A percentile compares a stretch with the other conserved stretches of the same genome.
Conservation (phyloP, 805 yeast species). For the Naumovozyma dairenensis region DNA sequence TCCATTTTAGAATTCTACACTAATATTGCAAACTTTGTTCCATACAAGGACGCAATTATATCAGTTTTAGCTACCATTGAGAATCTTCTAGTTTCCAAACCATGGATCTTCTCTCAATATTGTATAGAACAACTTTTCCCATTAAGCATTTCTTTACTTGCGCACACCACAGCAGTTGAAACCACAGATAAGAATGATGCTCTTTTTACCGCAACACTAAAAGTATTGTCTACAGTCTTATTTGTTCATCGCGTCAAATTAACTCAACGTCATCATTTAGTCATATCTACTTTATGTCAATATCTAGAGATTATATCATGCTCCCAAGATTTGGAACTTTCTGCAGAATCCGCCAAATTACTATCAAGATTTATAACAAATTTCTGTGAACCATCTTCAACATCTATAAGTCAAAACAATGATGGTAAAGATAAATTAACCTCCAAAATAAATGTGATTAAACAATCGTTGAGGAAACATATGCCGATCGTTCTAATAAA, state of each 20-base stretch:
- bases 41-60: slow-evolving; percentile 4
- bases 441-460: slow-evolving; percentile 46
- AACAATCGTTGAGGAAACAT: slow-evolving; percentile 53
- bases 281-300: slow-evolving; percentile 40
- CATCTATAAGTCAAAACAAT: slow-evolving; percentile 14
- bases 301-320: slow-evolving; percentile 40
- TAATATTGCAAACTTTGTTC: slow-evolving; percentile 7
- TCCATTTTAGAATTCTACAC: slow-evolving; percentile 27
- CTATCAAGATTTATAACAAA: slow-evolving; percentile 52
- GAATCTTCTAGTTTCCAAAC: slow-evolving; percentile 36
- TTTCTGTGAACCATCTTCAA: slow-evolving; percentile 57
- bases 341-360: slow-evolving; percentile 35
- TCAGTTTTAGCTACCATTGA: slow-evolving; percentile 30
- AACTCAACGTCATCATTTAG: slow-evolving; percentile 61
- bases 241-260: slow-evolving; percentile 62
- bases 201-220: slow-evolving; percentile 34
- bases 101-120: slow-evolving; percentile 59
- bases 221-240: slow-evolving; percentile 49
- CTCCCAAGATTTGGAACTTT: slow-evolving; percentile 12
- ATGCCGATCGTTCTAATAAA: slow-evolving; percentile 49
- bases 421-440: slow-evolving; percentile 34
- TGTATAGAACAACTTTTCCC: slow-evolving; percentile 46
- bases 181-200: slow-evolving; percentile 14
- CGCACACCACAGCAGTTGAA: neutral
- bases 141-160: slow-evolving; percentile 13